These are phyloP conservation scores for Ephemerocybe angulata DNA, from an alignment of 768 basidiomycete species.

Conservation along the genomic window DNA sequence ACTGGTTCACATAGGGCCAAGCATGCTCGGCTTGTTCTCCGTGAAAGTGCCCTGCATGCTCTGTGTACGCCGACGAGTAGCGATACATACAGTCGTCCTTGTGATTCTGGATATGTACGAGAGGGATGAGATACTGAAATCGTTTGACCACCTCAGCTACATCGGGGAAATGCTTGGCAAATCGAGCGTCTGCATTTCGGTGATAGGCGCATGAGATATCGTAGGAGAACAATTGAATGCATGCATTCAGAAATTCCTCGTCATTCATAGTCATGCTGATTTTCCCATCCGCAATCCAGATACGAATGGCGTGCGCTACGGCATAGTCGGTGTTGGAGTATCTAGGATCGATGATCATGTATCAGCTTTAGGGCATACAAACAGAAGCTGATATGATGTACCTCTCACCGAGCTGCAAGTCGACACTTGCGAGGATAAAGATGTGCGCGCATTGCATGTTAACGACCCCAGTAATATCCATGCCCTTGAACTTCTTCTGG, in stretches of 20 bases:
- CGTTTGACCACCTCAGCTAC: constrained; percentile 8
- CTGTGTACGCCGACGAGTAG: constrained; percentile 19
- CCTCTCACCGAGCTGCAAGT: constrained; percentile 28
- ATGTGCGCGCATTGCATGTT: constrained; percentile 25
- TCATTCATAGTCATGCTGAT: constrained; percentile 10
- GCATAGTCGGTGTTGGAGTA: constrained; percentile 21
- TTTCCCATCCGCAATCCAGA: too few relatives aligned
- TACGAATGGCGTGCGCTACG: too few relatives aligned
- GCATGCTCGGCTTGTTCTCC: constrained; percentile 27
- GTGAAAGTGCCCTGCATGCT: constrained; percentile 20
- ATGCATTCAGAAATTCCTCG: background rate
- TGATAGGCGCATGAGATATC: constrained; percentile 24
- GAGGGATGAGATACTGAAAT: constrained; percentile 16
- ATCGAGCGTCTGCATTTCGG: constrained; percentile 15
- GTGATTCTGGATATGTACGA: constrained; percentile 25
- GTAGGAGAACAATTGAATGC: constrained; percentile 15
- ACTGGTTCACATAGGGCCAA: constrained; percentile 23
- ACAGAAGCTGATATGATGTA: constrained; percentile 4
- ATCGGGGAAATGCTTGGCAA: constrained; percentile 11
- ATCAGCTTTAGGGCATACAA: background rate
- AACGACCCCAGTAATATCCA: constrained; percentile 22
- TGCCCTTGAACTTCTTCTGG: constrained; percentile 25
- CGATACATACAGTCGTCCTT: constrained; percentile 23
- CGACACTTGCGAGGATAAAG: constrained; percentile 20
- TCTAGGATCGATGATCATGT: constrained; percentile 7